Evolutionary conservation across 768 basidiomycete species (phyloP), one percentile per base, ranked within the genome.

Genomic region (Punctularia strigosozonata): DNA sequence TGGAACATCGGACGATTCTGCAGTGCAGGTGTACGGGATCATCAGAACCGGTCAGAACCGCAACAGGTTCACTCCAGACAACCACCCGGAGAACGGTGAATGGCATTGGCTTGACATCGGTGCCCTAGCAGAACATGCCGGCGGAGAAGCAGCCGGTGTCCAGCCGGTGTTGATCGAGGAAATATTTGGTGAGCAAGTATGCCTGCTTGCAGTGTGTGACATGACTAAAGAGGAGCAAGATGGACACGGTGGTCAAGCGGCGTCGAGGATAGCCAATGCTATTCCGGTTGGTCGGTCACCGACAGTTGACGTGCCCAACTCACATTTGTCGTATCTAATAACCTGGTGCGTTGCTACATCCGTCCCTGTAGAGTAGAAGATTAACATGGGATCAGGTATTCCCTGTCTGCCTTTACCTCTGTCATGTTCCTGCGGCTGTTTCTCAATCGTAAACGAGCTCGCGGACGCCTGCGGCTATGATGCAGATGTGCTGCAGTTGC

Each of bases 71-170:
- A 92, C 89, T 2, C 92, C 92, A 14, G 80, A 88, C 37, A 99
- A 99, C 55, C 68, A 75, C 31, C 81, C 85, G 0, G 69, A 71
- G 33, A 68, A 74, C 37, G 80, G 82, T 8, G 73, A 78, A 55
- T 99, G 94, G 92, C 89, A 86, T 50, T 99, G 90, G 85, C 74
- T 75, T 15, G 89, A 98, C 54, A 69, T 90, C 5, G 69, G 73
- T 14, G 71, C 75, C 19, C 89, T 99, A 78, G 77, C 81, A 5
- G 66, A 79, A 36, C 70, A 68, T 46, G 79, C 76, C 14, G 90
- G 89, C 13, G 89, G 87, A 1, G 73, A 77, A 41, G 54, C 61
- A 5, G 74, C 71, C 15, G 65, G 69, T 31, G 80, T 94, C 1
- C 91, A 94, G 51, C 84, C 88, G 23, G 89, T 98, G 1, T 75